Evolutionary conservation across 148 eudicot species (phyloP).

Genomic region (Rhododendron molle): DNA sequence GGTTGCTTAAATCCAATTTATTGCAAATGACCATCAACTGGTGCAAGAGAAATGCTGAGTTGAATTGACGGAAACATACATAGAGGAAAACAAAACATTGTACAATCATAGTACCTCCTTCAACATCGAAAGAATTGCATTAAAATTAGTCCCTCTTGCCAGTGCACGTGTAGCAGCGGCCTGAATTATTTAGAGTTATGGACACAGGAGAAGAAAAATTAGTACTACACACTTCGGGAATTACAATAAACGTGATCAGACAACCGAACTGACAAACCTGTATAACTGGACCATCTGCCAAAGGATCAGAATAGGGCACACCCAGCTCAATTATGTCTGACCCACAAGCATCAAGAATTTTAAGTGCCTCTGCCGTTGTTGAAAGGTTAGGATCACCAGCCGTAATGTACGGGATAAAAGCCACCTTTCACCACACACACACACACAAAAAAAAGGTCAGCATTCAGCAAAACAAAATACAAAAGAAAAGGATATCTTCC

Average conservation of each 20-base stretch:
- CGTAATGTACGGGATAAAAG: slow-evolving; percentile 85
- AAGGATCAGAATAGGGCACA: slow-evolving; percentile 89
- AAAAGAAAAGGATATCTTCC: neutral
- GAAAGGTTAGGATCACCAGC: slow-evolving; percentile 94
- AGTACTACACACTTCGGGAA: neutral
- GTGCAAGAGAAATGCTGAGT: neutral
- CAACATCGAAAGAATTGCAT: slow-evolving; percentile 68
- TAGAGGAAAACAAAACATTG: neutral
- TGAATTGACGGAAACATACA: neutral
- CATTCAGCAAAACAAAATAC: neutral
- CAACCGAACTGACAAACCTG: slow-evolving; percentile 48
- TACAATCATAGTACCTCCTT: slow-evolving; percentile 40
- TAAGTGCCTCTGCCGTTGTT: slow-evolving; percentile 81
- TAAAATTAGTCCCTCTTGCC: slow-evolving; percentile 71
- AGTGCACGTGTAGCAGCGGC: slow-evolving; percentile 97
- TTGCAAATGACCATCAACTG: neutral
- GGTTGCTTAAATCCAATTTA: neutral
- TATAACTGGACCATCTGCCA: slow-evolving; percentile 96
- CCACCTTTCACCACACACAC: slow-evolving; percentile 51
- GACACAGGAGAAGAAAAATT: neutral
- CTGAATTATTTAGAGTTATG: slow-evolving; percentile 27
- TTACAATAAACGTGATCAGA: neutral
- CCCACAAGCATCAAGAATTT: slow-evolving; percentile 81
- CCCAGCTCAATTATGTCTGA: slow-evolving; percentile 91
- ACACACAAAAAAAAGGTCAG: neutral